Base-by-base conservation (phyloP, 2,329 filamentous ascomycete species). In the Pochonia chlamydosporia region DNA sequence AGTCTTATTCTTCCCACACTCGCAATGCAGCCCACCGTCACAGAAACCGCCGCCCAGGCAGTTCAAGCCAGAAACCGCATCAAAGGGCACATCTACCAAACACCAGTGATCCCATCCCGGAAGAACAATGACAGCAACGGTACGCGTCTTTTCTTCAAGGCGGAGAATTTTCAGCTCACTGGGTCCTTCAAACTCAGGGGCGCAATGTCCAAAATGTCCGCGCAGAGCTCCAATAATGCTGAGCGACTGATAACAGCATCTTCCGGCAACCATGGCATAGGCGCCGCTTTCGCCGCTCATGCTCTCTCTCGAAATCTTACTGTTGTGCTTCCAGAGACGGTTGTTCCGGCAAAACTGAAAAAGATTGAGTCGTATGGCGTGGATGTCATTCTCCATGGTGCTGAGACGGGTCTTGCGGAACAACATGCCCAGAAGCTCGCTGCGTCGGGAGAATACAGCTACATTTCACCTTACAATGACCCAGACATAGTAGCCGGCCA, bases 101-200 rank as follows among this genome's bases (percentile, higher is more conserved):
- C 55, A 11, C 55, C 55, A 9, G 46, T 57, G 13, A 44, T 56
- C 3, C 52, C 53, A 1, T 49, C 55, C 13, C 31, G 49, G 21
- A 44, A 26, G 4, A 37, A 47, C 30, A 48, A 43, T 13, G 30
- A 43, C 6, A 20, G 21, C 24, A 37, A 39, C 7, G 44, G 46
- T n/a, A 49, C 39, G 14, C 13, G 25, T 8, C 44, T 57, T 10
- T 44, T 56, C 21, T 57, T 59, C 52, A 59, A 59, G 21, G 56
- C 55, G 1, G 57, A 59, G 23, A 59, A 59, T 31, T 56, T 58
- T 10, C 56, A 59, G 30, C 48, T 56, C 23, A 59, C 57, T 0
- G 57, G 56, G 16, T 59, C 57, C 9, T 58, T 59, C 51, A 59
- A 59, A 40, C 14, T 58, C 10, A 50, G 57, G 4, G 57, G 57